Conservation (phyloP, 345 rosid genomes). For the Gossypium ekmanianum region DNA sequence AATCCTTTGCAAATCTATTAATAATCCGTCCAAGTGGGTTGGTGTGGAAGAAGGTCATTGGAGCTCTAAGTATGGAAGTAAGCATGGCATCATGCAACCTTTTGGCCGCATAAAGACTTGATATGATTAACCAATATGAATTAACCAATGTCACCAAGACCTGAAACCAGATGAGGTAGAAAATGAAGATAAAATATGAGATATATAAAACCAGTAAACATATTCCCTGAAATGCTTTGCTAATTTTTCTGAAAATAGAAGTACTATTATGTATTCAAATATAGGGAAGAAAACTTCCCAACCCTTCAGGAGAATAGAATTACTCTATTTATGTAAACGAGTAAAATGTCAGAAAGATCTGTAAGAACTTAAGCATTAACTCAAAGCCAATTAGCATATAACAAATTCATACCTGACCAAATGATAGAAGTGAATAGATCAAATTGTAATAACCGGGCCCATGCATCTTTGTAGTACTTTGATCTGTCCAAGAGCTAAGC, state of each 20-base stretch:
- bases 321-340: background rate
- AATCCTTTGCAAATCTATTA: constrained; percentile 96
- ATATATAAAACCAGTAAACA: background rate
- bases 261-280: background rate
- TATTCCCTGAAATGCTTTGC: background rate
- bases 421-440: constrained; percentile 62
- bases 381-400: background rate
- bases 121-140: constrained; percentile 84
- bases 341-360: background rate
- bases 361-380: constrained; percentile 7
- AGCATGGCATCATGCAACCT: constrained; percentile 95
- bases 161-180: constrained; percentile 38
- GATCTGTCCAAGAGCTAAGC: constrained; percentile 96
- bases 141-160: constrained; percentile 73
- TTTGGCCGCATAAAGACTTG: constrained; percentile 86
- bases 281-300: background rate
- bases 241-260: constrained; percentile 2
- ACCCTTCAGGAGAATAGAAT: background rate
- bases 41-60: constrained; percentile 96
- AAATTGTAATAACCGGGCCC: constrained; percentile 74
- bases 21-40: constrained; percentile 92
- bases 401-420: constrained; percentile 75
- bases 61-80: constrained; percentile 84
- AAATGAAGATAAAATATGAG: background rate
- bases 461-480: constrained; percentile 43